Conservation (phyloP, 2,329 filamentous ascomycete species). For the Cladorrhinum sp. region DNA sequence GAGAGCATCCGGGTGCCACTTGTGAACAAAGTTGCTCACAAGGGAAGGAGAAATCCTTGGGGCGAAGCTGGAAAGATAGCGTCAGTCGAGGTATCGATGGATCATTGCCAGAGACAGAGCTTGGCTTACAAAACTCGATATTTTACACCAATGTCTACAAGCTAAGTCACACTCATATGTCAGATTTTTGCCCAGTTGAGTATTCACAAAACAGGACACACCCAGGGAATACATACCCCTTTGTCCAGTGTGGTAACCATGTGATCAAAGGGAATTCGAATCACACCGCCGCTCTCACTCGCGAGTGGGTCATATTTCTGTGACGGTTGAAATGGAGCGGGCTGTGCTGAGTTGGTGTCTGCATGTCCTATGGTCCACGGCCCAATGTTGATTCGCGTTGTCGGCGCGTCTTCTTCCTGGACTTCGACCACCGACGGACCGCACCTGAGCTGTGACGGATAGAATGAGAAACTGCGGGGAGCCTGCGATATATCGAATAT, state of each 20-base stretch:
- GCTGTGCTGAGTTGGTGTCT: not conserved
- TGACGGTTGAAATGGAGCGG: not conserved
- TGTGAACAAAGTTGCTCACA: constrained; percentile 5
- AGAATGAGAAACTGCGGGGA: not conserved
- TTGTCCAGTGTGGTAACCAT: not conserved
- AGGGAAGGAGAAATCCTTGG: constrained; percentile 2
- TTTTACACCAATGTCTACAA: constrained; percentile 11
- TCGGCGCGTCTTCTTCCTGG: not conserved
- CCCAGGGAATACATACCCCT: not conserved
- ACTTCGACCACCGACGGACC: not conserved
- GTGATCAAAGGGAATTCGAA: not conserved
- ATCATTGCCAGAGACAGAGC: not conserved
- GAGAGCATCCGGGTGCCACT: constrained; percentile 12
- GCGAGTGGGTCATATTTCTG: not conserved
- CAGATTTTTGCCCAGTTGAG: not conserved
- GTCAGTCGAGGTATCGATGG: not conserved
- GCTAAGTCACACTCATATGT: not conserved
- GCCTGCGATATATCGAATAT: constrained; percentile 11
- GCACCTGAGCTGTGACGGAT: not conserved
- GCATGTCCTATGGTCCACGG: not conserved
- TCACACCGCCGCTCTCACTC: not conserved
- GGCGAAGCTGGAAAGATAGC: not conserved
- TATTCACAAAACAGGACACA: not conserved
- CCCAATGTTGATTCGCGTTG: not conserved
- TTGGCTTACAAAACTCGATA: constrained; percentile 10